Base-by-base conservation (phyloP, 345 rosid species). In the Cardamine occulta region DNA sequence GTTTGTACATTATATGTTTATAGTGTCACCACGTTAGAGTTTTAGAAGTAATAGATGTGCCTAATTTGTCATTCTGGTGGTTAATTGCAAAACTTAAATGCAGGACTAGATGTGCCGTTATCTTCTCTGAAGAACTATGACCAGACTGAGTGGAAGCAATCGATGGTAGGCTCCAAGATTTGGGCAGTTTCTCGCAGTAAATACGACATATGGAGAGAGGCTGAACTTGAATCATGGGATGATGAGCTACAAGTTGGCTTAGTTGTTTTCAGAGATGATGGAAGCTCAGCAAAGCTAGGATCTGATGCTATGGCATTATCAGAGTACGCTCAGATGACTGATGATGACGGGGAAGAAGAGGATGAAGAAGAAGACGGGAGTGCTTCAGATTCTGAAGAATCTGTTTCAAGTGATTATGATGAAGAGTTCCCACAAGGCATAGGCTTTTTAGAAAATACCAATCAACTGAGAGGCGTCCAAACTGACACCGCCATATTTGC, bases 181-280 rank as follows among this genome's bases (percentile, higher is more conserved):
- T 90, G 83, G 91, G 98, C 98, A 63, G 72, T 75, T 62, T 72
- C 91, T 32, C 95, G 89, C 64, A 42, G 81, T 71, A 82, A 80
- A 59, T 70, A 47, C 24, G 85, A 91, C 53, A 68, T 88, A 52
- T 95, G 97, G 97, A 88, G 85, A 84, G 74, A 85, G 80, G 97
- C 96, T 69, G 97, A 95, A 74, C 97, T 94, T 72, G 92, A 86
- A 78, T 89, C 96, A 53, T 95, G 97, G 99, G 89, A 95, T 79
- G 85, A 88, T 80, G 85, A 87, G 70, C 67, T 48, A 29, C 70
- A 77, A 78, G 71, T 78, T 39, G 98, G 95, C 15, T 65, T 82
- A 68, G 93, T 94, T 72, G 88, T 90, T 78, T 94, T 91, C 73
- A 77, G 80, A 57, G 89, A 89, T 66, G 85, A 87, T 75, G 93